A percentile compares a stretch with the other conserved stretches of the same genome.
These are phyloP conservation scores for Aspergillus conjunctus DNA, from an alignment of 495 filamentous ascomycete genomes.

Conservation along the genomic window DNA sequence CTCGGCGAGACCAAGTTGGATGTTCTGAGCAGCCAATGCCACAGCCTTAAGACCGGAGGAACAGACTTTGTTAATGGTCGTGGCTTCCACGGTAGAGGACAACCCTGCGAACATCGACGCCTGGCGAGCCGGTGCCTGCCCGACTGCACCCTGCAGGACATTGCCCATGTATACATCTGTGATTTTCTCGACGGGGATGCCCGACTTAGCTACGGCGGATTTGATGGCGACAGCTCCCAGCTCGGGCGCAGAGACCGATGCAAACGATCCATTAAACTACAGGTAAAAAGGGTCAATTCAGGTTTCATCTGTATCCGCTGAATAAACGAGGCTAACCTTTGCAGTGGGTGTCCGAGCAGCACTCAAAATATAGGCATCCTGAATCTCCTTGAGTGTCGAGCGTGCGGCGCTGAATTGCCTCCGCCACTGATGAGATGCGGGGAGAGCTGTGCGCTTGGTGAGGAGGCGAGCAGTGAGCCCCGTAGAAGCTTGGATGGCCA, in stretches of 20 bases:
- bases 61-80: constrained; percentile 97
- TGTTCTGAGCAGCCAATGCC: constrained; percentile 85
- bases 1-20: constrained; percentile 84
- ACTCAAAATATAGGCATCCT: constrained; percentile 88
- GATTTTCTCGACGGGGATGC: constrained; percentile 73
- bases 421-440: constrained; percentile 51
- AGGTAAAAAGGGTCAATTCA: neutral
- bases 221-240: constrained; percentile 89
- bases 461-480: constrained; percentile 34
- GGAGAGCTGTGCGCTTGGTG: constrained; percentile 34
- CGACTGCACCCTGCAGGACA: constrained; percentile 81
- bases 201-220: constrained; percentile 80
- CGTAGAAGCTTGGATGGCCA: constrained; percentile 32
- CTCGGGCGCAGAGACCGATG: constrained; percentile 76
- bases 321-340: constrained; percentile 56
- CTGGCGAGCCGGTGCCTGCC: constrained; percentile 91
- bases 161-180: constrained; percentile 97
- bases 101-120: constrained; percentile 88
- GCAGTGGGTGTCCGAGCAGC: constrained; percentile 85
- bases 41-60: constrained; percentile 93
- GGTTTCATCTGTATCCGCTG: neutral
- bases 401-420: constrained; percentile 70
- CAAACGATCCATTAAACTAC: constrained; percentile 91
- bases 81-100: constrained; percentile 72
- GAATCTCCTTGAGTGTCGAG: constrained; percentile 64